phyloP scores from a whole-genome alignment of 331 rosid genomes.

The Arachis monticola region DNA sequence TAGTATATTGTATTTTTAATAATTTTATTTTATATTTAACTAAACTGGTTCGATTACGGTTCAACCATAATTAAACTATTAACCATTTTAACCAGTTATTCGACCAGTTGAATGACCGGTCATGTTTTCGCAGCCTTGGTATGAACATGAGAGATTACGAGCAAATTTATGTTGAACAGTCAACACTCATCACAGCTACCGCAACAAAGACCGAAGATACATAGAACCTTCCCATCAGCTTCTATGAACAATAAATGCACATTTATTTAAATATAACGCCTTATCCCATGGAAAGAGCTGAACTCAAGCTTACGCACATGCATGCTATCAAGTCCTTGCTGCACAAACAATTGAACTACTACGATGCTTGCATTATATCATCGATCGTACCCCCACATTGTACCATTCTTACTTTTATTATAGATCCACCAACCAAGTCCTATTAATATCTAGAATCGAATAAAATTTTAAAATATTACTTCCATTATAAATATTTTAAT shows the following conservation, averaged over 20 bases:
- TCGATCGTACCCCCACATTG: background rate
- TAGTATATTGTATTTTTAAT: too few species aligned
- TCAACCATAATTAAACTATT: too few species aligned
- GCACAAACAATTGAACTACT: background rate
- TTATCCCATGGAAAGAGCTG: background rate
- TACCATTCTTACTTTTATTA: background rate
- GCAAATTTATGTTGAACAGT: background rate
- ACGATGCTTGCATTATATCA: background rate
- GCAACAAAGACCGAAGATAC: background rate
- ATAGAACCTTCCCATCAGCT: background rate
- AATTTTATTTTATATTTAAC: too few species aligned
- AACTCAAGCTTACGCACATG: background rate
- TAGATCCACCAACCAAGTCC: conserved; percentile 18
- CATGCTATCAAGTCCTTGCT: background rate
- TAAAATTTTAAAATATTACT: background rate
- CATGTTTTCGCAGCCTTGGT: too few species aligned
- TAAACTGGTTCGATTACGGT: too few species aligned
- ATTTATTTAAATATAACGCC: background rate
- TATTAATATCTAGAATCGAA: conserved; percentile 2
- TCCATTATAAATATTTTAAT: background rate
- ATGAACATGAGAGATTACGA: background rate
- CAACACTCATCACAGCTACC: background rate
- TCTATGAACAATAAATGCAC: conserved; percentile 3
- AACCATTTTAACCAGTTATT: too few species aligned
- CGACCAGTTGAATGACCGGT: too few species aligned